Conservation (phyloP, 352 stramenopile genomes). For the Globisporangium acanthophoron region DNA sequence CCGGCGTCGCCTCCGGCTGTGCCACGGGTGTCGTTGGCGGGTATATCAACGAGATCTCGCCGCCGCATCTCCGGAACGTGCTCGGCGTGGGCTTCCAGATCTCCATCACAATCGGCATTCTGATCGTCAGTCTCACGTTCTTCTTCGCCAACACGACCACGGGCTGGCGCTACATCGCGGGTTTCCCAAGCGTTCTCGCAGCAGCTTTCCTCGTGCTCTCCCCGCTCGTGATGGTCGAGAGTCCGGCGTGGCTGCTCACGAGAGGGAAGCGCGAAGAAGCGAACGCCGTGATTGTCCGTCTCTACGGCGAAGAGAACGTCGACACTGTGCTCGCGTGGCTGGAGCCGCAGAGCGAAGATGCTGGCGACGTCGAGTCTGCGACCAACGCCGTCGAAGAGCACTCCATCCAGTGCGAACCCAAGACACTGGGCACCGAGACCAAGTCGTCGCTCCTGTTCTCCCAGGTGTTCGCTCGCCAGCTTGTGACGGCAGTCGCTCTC, state of each 20-base stretch:
- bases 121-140: slow-evolving; percentile 40
- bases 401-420: background rate
- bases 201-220: slow-evolving; percentile 19
- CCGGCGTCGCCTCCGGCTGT: slow-evolving; percentile 30
- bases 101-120: slow-evolving; percentile 37
- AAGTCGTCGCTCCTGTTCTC: slow-evolving; percentile 26
- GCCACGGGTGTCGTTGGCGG: slow-evolving; percentile 21
- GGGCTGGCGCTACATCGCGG: slow-evolving; percentile 39
- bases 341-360: slow-evolving; percentile 14
- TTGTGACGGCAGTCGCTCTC: slow-evolving; percentile 35
- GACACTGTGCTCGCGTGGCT: slow-evolving; percentile 20
- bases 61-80: slow-evolving; percentile 25
- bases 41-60: slow-evolving; percentile 50
- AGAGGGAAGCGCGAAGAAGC: slow-evolving; percentile 25
- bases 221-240: slow-evolving; percentile 30
- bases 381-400: background rate
- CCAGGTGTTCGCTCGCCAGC: slow-evolving; percentile 29
- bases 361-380: background rate
- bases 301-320: slow-evolving; percentile 29
- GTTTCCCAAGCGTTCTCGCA: slow-evolving; percentile 27
- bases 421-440: background rate
- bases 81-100: slow-evolving; percentile 38
- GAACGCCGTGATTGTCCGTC: slow-evolving; percentile 18
- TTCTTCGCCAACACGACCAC: slow-evolving; percentile 45
- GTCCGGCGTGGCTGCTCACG: slow-evolving; percentile 31